Evolutionary conservation across 2,329 filamentous ascomycete species (phyloP).

Genomic region (Bipolaris oryzae): DNA sequence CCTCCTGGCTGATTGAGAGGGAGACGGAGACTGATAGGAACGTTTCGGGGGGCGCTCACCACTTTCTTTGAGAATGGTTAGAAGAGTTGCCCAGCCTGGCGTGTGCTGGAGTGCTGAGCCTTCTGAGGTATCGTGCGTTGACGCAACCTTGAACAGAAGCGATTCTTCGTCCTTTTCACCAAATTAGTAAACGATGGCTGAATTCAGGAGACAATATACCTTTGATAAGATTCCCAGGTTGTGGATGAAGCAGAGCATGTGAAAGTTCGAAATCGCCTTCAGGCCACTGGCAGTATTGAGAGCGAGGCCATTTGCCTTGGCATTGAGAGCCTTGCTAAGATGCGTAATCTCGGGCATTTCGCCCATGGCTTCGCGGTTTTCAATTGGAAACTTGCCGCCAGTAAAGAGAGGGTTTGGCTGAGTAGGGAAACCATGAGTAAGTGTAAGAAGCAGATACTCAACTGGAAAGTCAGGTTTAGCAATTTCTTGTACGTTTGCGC

Average conservation of each 20-base stretch:
- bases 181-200: conserved; percentile 13
- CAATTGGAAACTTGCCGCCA: conserved; percentile 77
- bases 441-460: conserved; percentile 92
- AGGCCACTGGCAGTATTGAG: conserved; percentile 68
- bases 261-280: conserved; percentile 85
- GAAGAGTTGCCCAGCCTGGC: conserved; percentile 90
- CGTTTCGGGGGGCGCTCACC: conserved; percentile 94
- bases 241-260: conserved; percentile 86
- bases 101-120: conserved; percentile 83
- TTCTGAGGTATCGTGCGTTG: conserved; percentile 78
- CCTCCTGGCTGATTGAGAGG: conserved; percentile 42
- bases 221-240: conserved; percentile 81
- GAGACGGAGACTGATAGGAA: conserved; percentile 39
- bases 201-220: conserved; percentile 58
- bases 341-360: conserved; percentile 78
- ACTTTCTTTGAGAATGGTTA: conserved; percentile 92
- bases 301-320: conserved; percentile 57
- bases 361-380: conserved; percentile 87
- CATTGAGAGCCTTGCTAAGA: conserved; percentile 71
- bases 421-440: conserved; percentile 95
- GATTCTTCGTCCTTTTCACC: conserved; percentile 79
- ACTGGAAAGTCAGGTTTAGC: conserved; percentile 96
- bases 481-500: conserved; percentile 94
- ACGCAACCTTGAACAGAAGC: conserved; percentile 83
- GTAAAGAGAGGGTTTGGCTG: conserved; percentile 78